These are phyloP conservation scores for Blastomyces gilchristii DNA, from an alignment of 2,329 filamentous ascomycete species.

Conservation along the genomic window DNA sequence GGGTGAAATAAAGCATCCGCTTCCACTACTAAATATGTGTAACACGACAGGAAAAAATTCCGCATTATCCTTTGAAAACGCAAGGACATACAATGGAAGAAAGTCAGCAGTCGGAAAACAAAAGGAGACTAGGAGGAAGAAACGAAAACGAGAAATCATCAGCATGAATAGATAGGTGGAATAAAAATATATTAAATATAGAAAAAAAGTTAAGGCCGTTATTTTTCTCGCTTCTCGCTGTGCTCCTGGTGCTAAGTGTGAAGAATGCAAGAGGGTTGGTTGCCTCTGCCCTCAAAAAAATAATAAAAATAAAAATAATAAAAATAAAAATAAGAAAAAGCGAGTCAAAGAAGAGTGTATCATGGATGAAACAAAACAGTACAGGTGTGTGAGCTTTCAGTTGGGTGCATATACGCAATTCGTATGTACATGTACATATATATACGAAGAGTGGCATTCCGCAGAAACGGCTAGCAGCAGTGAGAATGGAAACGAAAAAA, in stretches of 20 bases:
- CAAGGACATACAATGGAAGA: neutral
- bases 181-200: neutral
- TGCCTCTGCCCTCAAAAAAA: no score
- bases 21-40: neutral
- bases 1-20: neutral
- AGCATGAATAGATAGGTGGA: neutral
- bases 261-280: neutral
- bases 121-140: neutral
- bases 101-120: neutral
- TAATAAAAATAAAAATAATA: no score
- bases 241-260: neutral
- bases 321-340: neutral
- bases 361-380: neutral
- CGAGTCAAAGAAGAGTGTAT: neutral
- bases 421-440: slow-evolving; percentile 6
- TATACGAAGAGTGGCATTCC: neutral
- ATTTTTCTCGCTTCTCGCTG: neutral
- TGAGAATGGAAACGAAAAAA: neutral
- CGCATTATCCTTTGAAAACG: neutral
- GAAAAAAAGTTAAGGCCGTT: neutral
- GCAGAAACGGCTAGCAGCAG: neutral
- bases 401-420: neutral
- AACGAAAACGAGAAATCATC: neutral
- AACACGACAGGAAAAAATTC: neutral
- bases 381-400: neutral